These are phyloP conservation scores for Oenanthe javanica DNA, from an alignment of 140 eudicot species.

Conservation along the genomic window DNA sequence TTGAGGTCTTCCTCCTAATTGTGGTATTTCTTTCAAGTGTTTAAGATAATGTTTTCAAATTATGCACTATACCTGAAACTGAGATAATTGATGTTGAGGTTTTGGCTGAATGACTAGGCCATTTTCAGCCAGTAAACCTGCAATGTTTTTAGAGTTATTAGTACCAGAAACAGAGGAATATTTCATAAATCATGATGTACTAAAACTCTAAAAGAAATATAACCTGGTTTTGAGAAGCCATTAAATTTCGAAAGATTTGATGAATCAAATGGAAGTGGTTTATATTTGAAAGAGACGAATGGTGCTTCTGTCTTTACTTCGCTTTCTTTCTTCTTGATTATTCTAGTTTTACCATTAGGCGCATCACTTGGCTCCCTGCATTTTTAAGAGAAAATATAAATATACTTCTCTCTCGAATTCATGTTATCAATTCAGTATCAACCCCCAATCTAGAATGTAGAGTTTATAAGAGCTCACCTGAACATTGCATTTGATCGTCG, in stretches of 20 bases:
- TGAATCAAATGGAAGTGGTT: constrained; percentile 27
- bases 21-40: neutral
- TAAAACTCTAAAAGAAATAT: neutral
- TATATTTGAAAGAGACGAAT: constrained; percentile 34
- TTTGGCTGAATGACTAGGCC: constrained; percentile 25
- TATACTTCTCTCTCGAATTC: neutral
- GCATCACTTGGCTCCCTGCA: constrained; percentile 23
- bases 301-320: constrained; percentile 41
- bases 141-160: neutral
- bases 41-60: neutral
- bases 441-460: neutral
- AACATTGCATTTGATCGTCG: constrained; percentile 8
- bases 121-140: constrained; percentile 44
- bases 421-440: neutral
- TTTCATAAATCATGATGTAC: neutral
- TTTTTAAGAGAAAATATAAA: neutral
- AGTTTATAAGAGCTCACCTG: constrained; percentile 6
- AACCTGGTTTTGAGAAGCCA: constrained; percentile 34
- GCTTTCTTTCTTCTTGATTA: constrained; percentile 9
- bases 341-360: constrained; percentile 7
- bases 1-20: neutral
- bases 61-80: constrained; percentile 40
- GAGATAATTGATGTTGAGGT: constrained; percentile 28
- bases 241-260: neutral
- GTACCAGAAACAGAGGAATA: neutral